Evolutionary conservation across 306 rosid species (phyloP), one percentile per base, ranked within the genome.

Genomic region (Malus orientalis): DNA sequence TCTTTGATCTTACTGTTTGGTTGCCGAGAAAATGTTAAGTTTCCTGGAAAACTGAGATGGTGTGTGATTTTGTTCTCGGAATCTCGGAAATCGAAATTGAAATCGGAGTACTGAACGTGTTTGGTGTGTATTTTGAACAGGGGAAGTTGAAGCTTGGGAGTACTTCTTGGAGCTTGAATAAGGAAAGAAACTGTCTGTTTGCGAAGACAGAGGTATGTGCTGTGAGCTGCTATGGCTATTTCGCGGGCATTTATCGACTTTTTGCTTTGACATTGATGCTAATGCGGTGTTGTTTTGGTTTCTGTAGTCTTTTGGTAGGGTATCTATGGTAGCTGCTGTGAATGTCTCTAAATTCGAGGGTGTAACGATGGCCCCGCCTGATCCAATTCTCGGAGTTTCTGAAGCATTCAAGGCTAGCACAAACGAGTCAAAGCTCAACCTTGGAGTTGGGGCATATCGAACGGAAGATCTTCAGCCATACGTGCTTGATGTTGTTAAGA

Each of bases 381-480:
- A 95, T 87, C 99, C 99, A 57, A 95, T 95, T 89, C 97, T 95
- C 51, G 99, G 97, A 78, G 99, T 95, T 74, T 95, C 99, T n/a
- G 99, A 95, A 84, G 99, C 99, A 27, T 95, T 90, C 72, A 91
- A 61, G 80, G 97, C 99, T 3, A 91, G 90, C 80, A 84, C 87
- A 0, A 84, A 84, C 11, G 89, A 80, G 47, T 80, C 59, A 59
- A 95, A 90, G 87, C 99, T 95, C 85, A 95, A 95, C 80, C 97
- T 95, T 78, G 99, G 97, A 85, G 99, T 95, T 62, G 99, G 99
- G 55, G 97, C 99, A 40, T 90, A 95, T 75, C 78, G 99, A 62
- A 95, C 97, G 0, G 99, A 95, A 84, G 93, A 92, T 58, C 85
- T 95, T 59, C 93, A 88, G 36, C 99, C 97, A 33, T 95, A 92